Evolutionary conservation across 176 grass and related monocot genomes (phyloP), one percentile per base, ranked within the genome.

Genomic region (Triticum monococcum): DNA sequence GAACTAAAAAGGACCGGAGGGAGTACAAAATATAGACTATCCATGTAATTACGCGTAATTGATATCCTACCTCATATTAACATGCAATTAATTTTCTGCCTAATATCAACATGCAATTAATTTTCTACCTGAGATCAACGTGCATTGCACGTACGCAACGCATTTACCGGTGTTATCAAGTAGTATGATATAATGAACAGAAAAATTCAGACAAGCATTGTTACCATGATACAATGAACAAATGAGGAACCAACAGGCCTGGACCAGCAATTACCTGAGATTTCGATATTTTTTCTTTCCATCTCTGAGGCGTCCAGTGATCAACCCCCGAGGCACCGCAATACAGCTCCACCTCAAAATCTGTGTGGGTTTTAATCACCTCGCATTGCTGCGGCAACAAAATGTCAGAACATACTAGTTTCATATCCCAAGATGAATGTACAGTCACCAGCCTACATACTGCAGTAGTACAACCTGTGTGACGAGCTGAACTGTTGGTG

Each of bases 401-500:
- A 73, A 71, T n/a, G 75, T 66, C 23, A 81, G 54, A 79, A 3
- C 18, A 84, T 68, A 70, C 36, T 54, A 80, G 72, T 52, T 66
- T 37, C 9, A 18, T 10, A 57, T 0, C 36, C n/a, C 31, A 64
- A 41, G 30, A 18, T 68, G 32, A 54, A 43, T 56, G 35, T 9
- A 84, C 41, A 81, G 81, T 6, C 8, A 70, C 24, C 28, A 68
- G 35, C 6, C 40, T 61, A 50, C 26, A 77, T 48, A 75, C 22
- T 33, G 12, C 14, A 43, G 41, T 31, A 11, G 69, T 79, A 79
- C 14, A 76, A 98, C 96, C 93, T 98, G 93, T 16, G 45, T 69
- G 26, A 95, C 93, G 18, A 95, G 89, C 82, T 92, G 89, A 69
- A 95, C 96, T 14, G 93, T 98, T 13, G 96, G 93, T 4, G 93